A percentile compares a stretch with the other conserved stretches of the same genome.
phyloP scores from a whole-genome alignment of 1,284 basidiomycete genomes.

The Hemileia vastatrix region DNA sequence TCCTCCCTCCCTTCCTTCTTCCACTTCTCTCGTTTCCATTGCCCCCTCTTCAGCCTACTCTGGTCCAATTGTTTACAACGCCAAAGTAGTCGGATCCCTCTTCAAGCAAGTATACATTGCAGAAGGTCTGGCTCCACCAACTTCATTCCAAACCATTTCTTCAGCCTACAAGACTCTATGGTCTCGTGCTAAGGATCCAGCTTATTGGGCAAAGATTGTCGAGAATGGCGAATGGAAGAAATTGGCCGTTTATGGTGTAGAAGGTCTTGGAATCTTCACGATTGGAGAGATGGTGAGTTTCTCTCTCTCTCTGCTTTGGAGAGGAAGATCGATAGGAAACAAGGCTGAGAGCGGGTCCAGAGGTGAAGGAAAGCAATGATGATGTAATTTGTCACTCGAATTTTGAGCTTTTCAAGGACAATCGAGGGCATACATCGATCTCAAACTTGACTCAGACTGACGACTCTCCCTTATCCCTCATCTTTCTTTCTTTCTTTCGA shows the following conservation, averaged over 20 bases:
- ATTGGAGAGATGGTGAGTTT: constrained; percentile 41
- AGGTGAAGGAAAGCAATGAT: background rate
- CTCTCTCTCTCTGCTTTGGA: no score
- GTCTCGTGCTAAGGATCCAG: constrained; percentile 29
- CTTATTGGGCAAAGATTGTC: constrained; percentile 37
- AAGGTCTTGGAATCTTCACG: constrained; percentile 42
- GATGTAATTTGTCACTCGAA: no score
- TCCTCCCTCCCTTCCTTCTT: background rate
- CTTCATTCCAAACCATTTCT: constrained; percentile 29
- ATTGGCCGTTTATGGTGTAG: constrained; percentile 39
- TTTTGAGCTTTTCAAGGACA: no score
- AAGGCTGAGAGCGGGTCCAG: background rate
- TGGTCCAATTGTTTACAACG: constrained; percentile 42
- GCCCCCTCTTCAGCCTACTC: constrained; percentile 28
- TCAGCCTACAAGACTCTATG: constrained; percentile 39
- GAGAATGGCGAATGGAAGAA: constrained; percentile 40
- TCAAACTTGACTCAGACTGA: no score
- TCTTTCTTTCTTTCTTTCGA: no score
- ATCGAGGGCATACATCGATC: no score
- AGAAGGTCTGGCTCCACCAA: constrained; percentile 41
- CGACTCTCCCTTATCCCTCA: no score
- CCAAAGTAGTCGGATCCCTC: constrained; percentile 35
- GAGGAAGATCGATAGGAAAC: no score
- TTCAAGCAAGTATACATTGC: constrained; percentile 44
- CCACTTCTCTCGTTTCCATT: no score